These are phyloP conservation scores for Hymenoscyphus fraxineus DNA, from an alignment of 2,329 filamentous ascomycete species.

Conservation along the genomic window DNA sequence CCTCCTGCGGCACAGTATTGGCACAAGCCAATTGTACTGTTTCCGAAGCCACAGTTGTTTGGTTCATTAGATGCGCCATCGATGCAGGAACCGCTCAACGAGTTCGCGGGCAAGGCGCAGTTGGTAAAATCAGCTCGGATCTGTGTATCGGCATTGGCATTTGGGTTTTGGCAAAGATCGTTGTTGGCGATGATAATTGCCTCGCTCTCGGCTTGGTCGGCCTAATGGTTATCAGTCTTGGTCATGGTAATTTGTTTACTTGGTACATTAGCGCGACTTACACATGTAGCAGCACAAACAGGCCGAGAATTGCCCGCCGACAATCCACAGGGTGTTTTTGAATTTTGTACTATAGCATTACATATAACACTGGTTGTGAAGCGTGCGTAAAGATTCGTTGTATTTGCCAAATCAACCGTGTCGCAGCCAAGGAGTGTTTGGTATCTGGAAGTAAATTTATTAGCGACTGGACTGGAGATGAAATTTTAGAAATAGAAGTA, in stretches of 20 bases:
- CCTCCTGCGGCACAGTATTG: conserved; percentile 81
- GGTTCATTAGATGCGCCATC: conserved; percentile 75
- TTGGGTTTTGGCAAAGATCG: conserved; percentile 65
- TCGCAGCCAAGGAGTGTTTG: conserved; percentile 75
- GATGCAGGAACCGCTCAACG: conserved; percentile 75
- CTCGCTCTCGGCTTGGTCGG: conserved; percentile 83
- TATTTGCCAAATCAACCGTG: conserved; percentile 71
- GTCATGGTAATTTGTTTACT: conserved; percentile 17
- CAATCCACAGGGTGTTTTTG: conserved; percentile 64
- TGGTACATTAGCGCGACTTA: conserved; percentile 41
- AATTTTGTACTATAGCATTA: conserved; percentile 91
- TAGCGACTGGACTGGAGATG: conserved; percentile 29
- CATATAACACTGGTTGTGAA: conserved; percentile 91
- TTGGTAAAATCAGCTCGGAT: conserved; percentile 91
- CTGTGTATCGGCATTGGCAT: conserved; percentile 63
- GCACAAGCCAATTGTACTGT: conserved; percentile 72
- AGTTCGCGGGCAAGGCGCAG: conserved; percentile 77
- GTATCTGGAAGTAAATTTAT: conserved; percentile 57
- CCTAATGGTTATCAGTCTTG: conserved; percentile 45
- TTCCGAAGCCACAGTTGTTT: conserved; percentile 78
- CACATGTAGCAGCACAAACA: conserved; percentile 86
- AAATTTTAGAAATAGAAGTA: conserved; percentile 43
- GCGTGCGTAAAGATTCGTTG: conserved; percentile 80
- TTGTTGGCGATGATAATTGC: conserved; percentile 74
- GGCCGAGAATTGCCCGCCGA: conserved; percentile 63